Evolutionary conservation across 805 yeast species (phyloP), one percentile per base, ranked within the genome.

Genomic region (Kregervanrija fluxuum): DNA sequence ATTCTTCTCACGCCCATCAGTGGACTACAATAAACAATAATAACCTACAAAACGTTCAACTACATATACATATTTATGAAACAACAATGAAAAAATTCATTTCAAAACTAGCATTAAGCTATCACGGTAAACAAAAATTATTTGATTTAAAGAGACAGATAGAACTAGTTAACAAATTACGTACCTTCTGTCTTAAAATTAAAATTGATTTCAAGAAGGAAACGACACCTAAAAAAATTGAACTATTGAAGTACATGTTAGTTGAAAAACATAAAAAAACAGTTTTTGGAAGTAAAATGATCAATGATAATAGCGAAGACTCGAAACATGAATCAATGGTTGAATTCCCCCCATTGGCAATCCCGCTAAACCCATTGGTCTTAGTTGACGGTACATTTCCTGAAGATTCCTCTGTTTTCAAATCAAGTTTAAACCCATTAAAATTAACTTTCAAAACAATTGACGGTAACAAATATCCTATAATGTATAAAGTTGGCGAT

Each of bases 401-500:
- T 0, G 84, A 79, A 35, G 85, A 85, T 50, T 82, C 89, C 5
- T 74, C 82, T 9, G 97, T 93, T 4, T 93, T 93, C 68, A 95
- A 93, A 61, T 83, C 95, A 48, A 85, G 95, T 22, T 69, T 93
- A 57, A 80, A 91, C 8, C 99, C 99, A 1, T 68, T 93, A 43
- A 88, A 89, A 58, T 74, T 93, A 38, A 76, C 88, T 0, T 82
- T 93, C 60, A 80, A 75, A 53, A 52, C 47, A 2, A 60, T 66
- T 2, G 64, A 65, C 9, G 76, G 74, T 2, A 64, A 60, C 0
- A 68, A 65, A 43, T 93, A 88, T 61, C 80, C 95, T 5, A 67
- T 93, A 33, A 91, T 93, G 84, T 91, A 88, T 66, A 93, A 93
- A 62, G 85, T 85, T 41, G 99, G 99, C 11, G 99, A 85, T 62